phyloP scores from a whole-genome alignment of 2,329 filamentous ascomycete genomes.

The Hymenoscyphus linearis region DNA sequence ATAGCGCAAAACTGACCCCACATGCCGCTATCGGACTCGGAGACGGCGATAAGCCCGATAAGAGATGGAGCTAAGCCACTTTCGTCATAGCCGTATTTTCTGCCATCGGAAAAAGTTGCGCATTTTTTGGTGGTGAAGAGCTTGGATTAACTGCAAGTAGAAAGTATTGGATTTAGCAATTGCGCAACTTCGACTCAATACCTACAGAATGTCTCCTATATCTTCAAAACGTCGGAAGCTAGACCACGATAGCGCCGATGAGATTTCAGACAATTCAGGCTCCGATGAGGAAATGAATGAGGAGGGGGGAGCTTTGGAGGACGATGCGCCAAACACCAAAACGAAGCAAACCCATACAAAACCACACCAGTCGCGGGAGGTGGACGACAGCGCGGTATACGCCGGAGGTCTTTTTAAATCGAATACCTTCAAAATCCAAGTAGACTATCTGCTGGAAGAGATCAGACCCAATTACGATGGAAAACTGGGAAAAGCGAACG shows the following conservation, averaged over 20 bases:
- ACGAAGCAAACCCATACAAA: slow-evolving; percentile 9
- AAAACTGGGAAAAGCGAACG: slow-evolving; percentile 47
- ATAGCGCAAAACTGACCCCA: neutral
- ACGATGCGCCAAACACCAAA: slow-evolving; percentile 6
- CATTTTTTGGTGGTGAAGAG: neutral
- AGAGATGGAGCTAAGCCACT: neutral
- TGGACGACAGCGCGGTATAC: slow-evolving; percentile 36
- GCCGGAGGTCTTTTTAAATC: slow-evolving; percentile 50
- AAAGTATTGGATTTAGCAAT: neutral
- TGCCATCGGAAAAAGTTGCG: neutral
- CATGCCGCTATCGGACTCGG: neutral
- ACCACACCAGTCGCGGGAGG: slow-evolving; percentile 18
- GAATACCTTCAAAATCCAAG: slow-evolving; percentile 61
- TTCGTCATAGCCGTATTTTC: neutral
- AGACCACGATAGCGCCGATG: slow-evolving; percentile 18
- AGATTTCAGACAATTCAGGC: neutral
- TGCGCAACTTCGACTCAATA: neutral
- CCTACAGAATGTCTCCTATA: slow-evolving; percentile 13
- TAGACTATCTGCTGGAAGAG: slow-evolving; percentile 56
- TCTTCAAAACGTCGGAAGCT: slow-evolving; percentile 33
- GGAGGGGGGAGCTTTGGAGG: slow-evolving; percentile 8
- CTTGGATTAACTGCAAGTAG: neutral
- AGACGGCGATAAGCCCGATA: neutral
- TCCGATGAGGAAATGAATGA: neutral
- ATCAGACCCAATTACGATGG: slow-evolving; percentile 54